A percentile compares a stretch with the other conserved stretches of the same genome.
Evolutionary conservation across 352 stramenopile species (phyloP).

Genomic region (Globisporangium irregulare): DNA sequence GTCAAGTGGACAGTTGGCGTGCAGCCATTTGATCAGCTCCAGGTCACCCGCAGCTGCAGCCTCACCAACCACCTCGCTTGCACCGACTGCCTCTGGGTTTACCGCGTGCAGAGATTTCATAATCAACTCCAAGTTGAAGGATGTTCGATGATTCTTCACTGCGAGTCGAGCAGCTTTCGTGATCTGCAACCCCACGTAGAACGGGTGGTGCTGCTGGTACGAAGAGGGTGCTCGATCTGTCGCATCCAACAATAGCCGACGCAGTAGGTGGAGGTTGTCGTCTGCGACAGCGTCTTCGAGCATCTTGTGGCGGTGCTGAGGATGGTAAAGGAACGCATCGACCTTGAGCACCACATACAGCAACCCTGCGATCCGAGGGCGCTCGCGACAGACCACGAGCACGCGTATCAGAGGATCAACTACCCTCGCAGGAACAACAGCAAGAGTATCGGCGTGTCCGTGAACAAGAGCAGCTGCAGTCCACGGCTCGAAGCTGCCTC

Average conservation of each 20-base stretch:
- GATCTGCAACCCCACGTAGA: not conserved
- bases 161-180: not conserved
- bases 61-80: not conserved
- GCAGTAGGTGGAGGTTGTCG: not conserved
- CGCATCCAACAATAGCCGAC: not conserved
- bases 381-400: not conserved
- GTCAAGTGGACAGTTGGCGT: not conserved
- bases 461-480: too few species aligned
- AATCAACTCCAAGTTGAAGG: not conserved
- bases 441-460: too few species aligned
- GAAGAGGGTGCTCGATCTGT: not conserved
- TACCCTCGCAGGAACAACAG: too few species aligned
- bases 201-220: not conserved
- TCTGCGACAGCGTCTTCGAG: not conserved
- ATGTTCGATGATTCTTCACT: not conserved
- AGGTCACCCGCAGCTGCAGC: not conserved
- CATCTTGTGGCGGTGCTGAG: not conserved
- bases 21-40: not conserved
- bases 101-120: not conserved
- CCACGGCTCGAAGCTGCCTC: too few species aligned
- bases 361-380: not conserved
- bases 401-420: too few species aligned
- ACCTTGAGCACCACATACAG: not conserved
- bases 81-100: not conserved
- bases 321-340: not conserved